A percentile compares a stretch with the other conserved stretches of the same genome.
Conservation (phyloP, 139 green algal species). For the Coccomyxa sp. region DNA sequence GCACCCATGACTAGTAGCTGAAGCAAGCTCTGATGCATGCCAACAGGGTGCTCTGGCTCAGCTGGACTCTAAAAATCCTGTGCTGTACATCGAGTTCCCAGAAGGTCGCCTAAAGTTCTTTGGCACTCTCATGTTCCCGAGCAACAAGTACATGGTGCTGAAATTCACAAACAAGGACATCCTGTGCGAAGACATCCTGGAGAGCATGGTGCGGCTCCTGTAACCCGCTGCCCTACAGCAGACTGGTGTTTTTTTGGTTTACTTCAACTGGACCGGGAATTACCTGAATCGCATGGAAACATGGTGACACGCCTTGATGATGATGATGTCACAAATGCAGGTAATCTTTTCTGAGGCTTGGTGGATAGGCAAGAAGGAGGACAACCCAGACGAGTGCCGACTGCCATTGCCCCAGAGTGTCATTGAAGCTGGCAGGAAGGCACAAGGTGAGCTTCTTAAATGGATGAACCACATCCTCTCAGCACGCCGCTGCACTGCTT, state of each 20-base stretch:
- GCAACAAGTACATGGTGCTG: slow-evolving; percentile 76
- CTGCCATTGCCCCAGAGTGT: slow-evolving; percentile 66
- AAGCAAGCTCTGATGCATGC: background rate
- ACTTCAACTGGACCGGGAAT: background rate
- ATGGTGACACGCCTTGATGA: background rate
- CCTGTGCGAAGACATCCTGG: slow-evolving; percentile 83
- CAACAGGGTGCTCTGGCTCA: slow-evolving; percentile 64
- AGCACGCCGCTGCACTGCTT: background rate
- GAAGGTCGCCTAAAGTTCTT: slow-evolving; percentile 70
- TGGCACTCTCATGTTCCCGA: slow-evolving; percentile 72
- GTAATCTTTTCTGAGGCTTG: slow-evolving; percentile 73
- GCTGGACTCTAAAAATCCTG: slow-evolving; percentile 76
- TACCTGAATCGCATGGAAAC: background rate
- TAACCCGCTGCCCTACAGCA: background rate
- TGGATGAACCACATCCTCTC: background rate
- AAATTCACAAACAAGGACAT: slow-evolving; percentile 42
- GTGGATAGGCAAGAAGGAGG: slow-evolving; percentile 74
- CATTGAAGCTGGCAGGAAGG: background rate
- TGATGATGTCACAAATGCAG: slow-evolving; percentile 25
- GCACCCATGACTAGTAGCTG: background rate
- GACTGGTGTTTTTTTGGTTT: no score
- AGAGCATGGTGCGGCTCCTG: slow-evolving; percentile 61
- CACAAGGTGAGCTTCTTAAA: background rate
- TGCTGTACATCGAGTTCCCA: slow-evolving; percentile 87
- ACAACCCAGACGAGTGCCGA: slow-evolving; percentile 75